A percentile compares a stretch with the other conserved stretches of the same genome.
These are phyloP conservation scores for Blastobotrys muscicola DNA, from an alignment of 805 yeast species.

Conservation along the genomic window DNA sequence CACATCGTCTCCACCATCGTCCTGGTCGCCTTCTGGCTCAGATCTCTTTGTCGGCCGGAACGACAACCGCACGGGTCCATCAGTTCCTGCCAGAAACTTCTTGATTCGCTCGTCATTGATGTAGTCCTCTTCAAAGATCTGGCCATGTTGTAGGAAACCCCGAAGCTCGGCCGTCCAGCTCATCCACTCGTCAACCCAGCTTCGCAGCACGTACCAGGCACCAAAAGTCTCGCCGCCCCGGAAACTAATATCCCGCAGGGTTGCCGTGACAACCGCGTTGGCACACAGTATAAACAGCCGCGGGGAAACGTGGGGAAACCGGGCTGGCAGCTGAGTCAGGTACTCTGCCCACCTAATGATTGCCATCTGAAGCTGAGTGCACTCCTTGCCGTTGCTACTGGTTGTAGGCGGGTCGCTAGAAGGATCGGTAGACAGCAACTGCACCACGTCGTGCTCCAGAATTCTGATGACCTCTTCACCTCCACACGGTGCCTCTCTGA, in stretches of 20 bases:
- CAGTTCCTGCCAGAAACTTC: background rate
- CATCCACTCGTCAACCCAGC: conserved; percentile 71
- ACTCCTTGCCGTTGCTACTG: background rate
- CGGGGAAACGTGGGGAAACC: conserved; percentile 44
- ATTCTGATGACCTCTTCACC: conserved; percentile 18
- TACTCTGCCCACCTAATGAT: conserved; percentile 31
- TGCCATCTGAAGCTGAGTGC: conserved; percentile 14
- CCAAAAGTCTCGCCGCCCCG: conserved; percentile 52
- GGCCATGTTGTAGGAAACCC: conserved; percentile 18
- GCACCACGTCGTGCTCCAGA: conserved; percentile 22
- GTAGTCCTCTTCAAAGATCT: background rate
- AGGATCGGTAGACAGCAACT: conserved; percentile 15
- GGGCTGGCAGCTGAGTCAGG: conserved; percentile 35
- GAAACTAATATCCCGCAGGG: conserved; percentile 52
- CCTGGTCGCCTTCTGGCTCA: too few species aligned
- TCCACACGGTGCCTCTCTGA: conserved; percentile 43
- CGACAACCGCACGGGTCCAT: conserved; percentile 1
- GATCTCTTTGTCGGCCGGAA: too few species aligned
- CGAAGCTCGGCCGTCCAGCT: conserved; percentile 51
- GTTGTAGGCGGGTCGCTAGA: background rate
- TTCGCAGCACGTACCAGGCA: conserved; percentile 66
- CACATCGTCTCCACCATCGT: too few species aligned
- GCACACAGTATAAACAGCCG: conserved; percentile 45
- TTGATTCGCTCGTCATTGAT: too few species aligned
- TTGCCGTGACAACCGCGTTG: conserved; percentile 46